Percentiles rank a stretch among this genome's conserved stretches.
Evolutionary conservation across 371 early-diverging fungal species (phyloP).

Genomic region (Rhizopus stolonifer): DNA sequence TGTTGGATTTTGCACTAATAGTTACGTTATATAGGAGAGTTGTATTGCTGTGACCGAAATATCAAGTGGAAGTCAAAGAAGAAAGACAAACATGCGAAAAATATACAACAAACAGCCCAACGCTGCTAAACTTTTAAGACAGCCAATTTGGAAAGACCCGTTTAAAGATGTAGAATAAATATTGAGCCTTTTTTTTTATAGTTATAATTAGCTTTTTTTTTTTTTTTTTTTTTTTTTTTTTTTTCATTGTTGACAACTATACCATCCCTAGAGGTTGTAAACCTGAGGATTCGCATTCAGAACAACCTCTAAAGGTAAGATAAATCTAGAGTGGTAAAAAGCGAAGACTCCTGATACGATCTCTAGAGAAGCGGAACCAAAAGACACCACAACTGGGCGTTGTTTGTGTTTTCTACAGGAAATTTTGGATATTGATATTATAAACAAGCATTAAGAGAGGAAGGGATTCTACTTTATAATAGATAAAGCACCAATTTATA

Average conservation of each 20-base stretch:
- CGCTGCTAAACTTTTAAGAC: slow-evolving; percentile 3
- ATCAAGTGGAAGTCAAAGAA: slow-evolving; percentile 7
- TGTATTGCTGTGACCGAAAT: slow-evolving; percentile 8
- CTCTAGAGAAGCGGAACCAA: slow-evolving; percentile 4
- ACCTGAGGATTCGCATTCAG: slow-evolving; percentile 1
- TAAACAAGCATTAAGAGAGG: slow-evolving; percentile 9
- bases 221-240: slow-evolving; percentile 3
- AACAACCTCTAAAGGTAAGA: slow-evolving; percentile 4
- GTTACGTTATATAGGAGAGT: slow-evolving; percentile 11
- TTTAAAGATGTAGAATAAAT: slow-evolving; percentile 12
- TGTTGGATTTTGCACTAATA: slow-evolving; percentile 7
- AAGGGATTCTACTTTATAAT: slow-evolving; percentile 10
- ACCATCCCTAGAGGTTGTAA: slow-evolving; percentile 5
- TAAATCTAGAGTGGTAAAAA: slow-evolving; percentile 8
- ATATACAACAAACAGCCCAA: slow-evolving; percentile 8
- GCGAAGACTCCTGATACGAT: slow-evolving; percentile 6
- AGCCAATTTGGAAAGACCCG: slow-evolving; percentile 7
- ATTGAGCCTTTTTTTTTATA: slow-evolving; percentile 4
- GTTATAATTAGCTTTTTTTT: slow-evolving; percentile 4
- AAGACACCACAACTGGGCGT: slow-evolving; percentile 6
- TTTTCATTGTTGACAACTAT: slow-evolving; percentile 4
- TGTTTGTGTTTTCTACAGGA: slow-evolving; percentile 9
- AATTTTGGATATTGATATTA: slow-evolving; percentile 9
- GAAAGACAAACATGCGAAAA: slow-evolving; percentile 8
- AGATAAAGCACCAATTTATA: slow-evolving; percentile 5